phyloP scores from a whole-genome alignment of 768 basidiomycete species.

The Dioszegia aurantiaca region DNA sequence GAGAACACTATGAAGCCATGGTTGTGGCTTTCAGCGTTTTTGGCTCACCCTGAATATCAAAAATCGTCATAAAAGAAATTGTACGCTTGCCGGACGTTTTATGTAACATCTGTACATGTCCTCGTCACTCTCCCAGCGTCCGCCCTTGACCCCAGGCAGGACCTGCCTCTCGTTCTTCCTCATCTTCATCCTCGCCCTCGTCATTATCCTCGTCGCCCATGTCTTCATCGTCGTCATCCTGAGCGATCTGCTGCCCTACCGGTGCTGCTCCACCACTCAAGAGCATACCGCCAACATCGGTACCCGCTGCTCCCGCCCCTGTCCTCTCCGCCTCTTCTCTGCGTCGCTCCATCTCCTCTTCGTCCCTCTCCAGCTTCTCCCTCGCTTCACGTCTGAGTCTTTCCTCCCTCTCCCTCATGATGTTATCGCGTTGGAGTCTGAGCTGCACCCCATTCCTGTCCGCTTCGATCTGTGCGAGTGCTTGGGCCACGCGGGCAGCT shows the following conservation, averaged over 20 bases:
- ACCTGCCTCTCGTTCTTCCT: neutral
- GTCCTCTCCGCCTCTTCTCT: constrained; percentile 14
- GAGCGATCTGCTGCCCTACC: neutral
- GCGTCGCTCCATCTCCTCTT: constrained; percentile 15
- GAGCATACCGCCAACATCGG: constrained; percentile 11
- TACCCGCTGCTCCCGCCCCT: constrained; percentile 10
- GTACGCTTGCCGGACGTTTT: too few relatives aligned
- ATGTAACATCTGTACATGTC: neutral
- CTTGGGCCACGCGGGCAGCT: constrained; percentile 30
- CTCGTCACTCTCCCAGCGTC: constrained; percentile 3
- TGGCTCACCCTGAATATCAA: too few relatives aligned
- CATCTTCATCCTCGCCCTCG: constrained; percentile 19
- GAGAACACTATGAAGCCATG: too few relatives aligned
- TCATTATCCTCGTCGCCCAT: constrained; percentile 15
- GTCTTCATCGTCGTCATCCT: constrained; percentile 6
- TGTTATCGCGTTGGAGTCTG: constrained; percentile 29
- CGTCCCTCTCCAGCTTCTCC: constrained; percentile 18
- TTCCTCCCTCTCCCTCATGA: constrained; percentile 23
- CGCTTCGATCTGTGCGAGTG: constrained; percentile 35
- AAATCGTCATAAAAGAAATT: too few relatives aligned
- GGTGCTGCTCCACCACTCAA: constrained; percentile 10
- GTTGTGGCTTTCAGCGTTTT: too few relatives aligned
- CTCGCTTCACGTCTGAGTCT: constrained; percentile 7
- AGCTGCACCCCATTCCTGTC: constrained; percentile 35
- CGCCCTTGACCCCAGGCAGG: constrained; percentile 9